These are phyloP conservation scores for Tulasnella sp. DNA, from an alignment of 768 basidiomycete species.

Conservation along the genomic window DNA sequence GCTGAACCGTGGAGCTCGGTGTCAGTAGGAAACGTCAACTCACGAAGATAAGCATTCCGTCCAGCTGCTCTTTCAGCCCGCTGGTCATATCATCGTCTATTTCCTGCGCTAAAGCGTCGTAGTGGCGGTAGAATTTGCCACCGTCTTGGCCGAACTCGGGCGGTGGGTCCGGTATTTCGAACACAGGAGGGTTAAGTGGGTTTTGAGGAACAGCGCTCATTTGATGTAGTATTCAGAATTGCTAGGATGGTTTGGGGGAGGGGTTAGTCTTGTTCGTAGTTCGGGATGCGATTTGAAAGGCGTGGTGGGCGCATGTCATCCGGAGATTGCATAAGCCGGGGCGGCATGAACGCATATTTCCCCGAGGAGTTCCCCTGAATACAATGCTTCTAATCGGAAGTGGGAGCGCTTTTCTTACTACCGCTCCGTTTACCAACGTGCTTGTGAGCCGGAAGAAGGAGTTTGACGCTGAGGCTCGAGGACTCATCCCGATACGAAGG, in stretches of 20 bases:
- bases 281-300: neutral
- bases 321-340: too few relatives aligned
- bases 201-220: neutral
- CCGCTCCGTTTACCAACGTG: too few relatives aligned
- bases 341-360: too few relatives aligned
- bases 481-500: too few relatives aligned
- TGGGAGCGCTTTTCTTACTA: too few relatives aligned
- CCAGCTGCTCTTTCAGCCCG: constrained; percentile 1
- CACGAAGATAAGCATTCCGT: neutral
- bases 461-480: too few relatives aligned
- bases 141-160: neutral
- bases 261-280: neutral
- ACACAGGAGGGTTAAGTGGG: neutral
- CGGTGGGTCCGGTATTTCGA: neutral
- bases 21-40: neutral
- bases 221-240: neutral
- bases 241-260: neutral
- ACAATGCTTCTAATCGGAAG: too few relatives aligned
- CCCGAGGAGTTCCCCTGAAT: too few relatives aligned
- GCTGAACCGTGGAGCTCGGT: neutral
- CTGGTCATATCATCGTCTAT: neutral
- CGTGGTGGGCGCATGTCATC: neutral
- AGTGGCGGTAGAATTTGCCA: neutral
- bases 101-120: neutral
- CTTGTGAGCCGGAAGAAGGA: too few relatives aligned